phyloP scores from a whole-genome alignment of 2,329 filamentous ascomycete species.

The Nectriaceae sp. region DNA sequence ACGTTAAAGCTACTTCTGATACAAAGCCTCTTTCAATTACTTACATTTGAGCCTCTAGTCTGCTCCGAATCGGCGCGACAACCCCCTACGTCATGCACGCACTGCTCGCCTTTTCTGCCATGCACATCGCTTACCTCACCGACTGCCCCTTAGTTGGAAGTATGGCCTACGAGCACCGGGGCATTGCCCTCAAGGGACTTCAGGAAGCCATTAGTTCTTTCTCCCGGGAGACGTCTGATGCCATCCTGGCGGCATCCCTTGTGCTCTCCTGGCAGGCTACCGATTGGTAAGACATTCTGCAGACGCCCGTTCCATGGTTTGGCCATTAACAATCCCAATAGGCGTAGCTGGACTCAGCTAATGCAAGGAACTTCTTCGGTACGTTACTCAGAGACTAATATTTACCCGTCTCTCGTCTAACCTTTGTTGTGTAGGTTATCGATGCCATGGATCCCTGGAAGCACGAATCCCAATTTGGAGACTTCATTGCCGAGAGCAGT shows the following conservation, averaged over 20 bases:
- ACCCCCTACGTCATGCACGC: slow-evolving; percentile 93
- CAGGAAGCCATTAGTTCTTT: slow-evolving; percentile 86
- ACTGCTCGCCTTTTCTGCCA: slow-evolving; percentile 89
- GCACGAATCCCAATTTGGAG: slow-evolving; percentile 82
- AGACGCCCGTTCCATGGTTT: slow-evolving; percentile 3
- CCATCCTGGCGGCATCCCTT: slow-evolving; percentile 86
- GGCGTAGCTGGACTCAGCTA: slow-evolving; percentile 89
- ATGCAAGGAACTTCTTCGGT: slow-evolving; percentile 91
- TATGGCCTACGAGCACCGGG: slow-evolving; percentile 86
- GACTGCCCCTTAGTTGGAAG: slow-evolving; percentile 83
- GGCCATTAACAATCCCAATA: slow-evolving; percentile 44
- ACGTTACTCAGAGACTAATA: slow-evolving; percentile 40
- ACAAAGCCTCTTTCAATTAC: neutral
- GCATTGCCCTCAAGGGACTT: slow-evolving; percentile 81
- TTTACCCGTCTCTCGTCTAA: slow-evolving; percentile 22
- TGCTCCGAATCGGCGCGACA: slow-evolving; percentile 75
- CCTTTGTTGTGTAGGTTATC: slow-evolving; percentile 64
- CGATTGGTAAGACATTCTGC: slow-evolving; percentile 71
- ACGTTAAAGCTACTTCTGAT: slow-evolving; percentile 42
- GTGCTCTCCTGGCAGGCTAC: slow-evolving; percentile 94
- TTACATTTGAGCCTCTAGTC: slow-evolving; percentile 17
- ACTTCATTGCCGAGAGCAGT: slow-evolving; percentile 79
- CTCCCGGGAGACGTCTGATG: slow-evolving; percentile 84
- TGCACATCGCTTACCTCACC: slow-evolving; percentile 87
- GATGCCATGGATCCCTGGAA: slow-evolving; percentile 91